A percentile compares a stretch with the other conserved stretches of the same genome.
Evolutionary conservation across 75 land plant species (phyloP).

Genomic region (Larix kaempferi): DNA sequence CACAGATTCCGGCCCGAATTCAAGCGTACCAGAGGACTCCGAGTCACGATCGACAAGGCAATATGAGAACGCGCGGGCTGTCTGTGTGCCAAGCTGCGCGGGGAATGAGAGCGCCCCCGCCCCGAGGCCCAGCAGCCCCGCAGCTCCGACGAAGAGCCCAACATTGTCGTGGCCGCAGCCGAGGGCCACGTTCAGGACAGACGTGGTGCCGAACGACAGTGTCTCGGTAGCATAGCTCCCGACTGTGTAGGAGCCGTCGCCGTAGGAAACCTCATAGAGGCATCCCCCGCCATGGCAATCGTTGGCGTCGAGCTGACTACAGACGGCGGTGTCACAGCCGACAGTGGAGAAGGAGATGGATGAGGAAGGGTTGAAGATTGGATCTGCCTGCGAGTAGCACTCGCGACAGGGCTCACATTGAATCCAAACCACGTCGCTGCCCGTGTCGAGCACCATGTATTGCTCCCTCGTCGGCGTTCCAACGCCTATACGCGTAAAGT

Average conservation of each 20-base stretch:
- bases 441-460: conserved; percentile 79
- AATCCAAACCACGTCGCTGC: conserved; percentile 81
- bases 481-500: conserved; percentile 64
- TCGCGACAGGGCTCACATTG: conserved; percentile 81
- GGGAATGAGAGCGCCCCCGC: conserved; percentile 64
- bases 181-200: conserved; percentile 44
- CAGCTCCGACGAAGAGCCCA: conserved; percentile 79
- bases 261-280: conserved; percentile 66
- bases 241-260: conserved; percentile 81
- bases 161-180: conserved; percentile 84
- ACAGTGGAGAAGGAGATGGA: conserved; percentile 58
- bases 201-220: conserved; percentile 44
- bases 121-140: conserved; percentile 75
- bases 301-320: conserved; percentile 34
- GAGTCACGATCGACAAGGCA: conserved; percentile 54
- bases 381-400: conserved; percentile 79
- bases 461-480: conserved; percentile 59
- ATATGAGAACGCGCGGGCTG: conserved; percentile 43
- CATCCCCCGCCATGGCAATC: conserved; percentile 48
- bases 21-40: conserved; percentile 28
- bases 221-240: conserved; percentile 77
- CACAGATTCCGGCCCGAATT: conserved; percentile 40
- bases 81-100: conserved; percentile 44
- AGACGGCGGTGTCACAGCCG: conserved; percentile 41
- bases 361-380: conserved; percentile 71